Evolutionary conservation across 495 filamentous ascomycete genomes (phyloP), one percentile per base, ranked within the genome.

Genomic region (Poronia punctata): DNA sequence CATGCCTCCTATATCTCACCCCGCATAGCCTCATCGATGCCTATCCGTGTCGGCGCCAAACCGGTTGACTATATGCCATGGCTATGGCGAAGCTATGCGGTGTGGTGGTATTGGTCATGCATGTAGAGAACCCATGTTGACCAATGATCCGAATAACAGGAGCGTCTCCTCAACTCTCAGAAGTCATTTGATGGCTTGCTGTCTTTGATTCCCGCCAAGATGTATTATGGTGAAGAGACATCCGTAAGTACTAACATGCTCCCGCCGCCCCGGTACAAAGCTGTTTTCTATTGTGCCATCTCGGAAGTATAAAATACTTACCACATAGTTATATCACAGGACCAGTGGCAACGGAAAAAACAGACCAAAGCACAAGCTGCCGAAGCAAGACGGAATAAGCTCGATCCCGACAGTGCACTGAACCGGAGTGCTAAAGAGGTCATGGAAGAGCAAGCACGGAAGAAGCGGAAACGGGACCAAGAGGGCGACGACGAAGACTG

Each of bases 171-270:
- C 59, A 83, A 78, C 62, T 85, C 95, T 57, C 79, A 86, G 22
- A 74, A 83, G 61, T 80, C 89, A 45, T 96, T 98, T 56, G 83
- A 95, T 59, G 87, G 89, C 40, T 65, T 98, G 12, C 72, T 98
- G 46, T 90, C 88, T 18, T 70, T 98, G 33, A 95, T 95, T 54
- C 92, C 92, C 19, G 89, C 87, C 15, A 89, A 90, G 61, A 79
- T 84, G 51, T 95, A 95, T 64, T 95, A 92, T 57, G 86, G 82
- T 26, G 81, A 88, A 52, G 87, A 93, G 51, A 80, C 68, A 27
- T 88, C 68, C 65, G 88, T 95, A 82, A 50, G 86, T 81, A n/a
- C n/a, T n/a, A n/a, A n/a, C n/a, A n/a, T n/a, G n/a, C n/a, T n/a
- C n/a, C n/a, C n/a, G n/a, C n/a, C n/a, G n/a, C n/a, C n/a, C n/a